Evolutionary conservation across 2,329 filamentous ascomycete genomes (phyloP).

Genomic region (Didymella glomerata): DNA sequence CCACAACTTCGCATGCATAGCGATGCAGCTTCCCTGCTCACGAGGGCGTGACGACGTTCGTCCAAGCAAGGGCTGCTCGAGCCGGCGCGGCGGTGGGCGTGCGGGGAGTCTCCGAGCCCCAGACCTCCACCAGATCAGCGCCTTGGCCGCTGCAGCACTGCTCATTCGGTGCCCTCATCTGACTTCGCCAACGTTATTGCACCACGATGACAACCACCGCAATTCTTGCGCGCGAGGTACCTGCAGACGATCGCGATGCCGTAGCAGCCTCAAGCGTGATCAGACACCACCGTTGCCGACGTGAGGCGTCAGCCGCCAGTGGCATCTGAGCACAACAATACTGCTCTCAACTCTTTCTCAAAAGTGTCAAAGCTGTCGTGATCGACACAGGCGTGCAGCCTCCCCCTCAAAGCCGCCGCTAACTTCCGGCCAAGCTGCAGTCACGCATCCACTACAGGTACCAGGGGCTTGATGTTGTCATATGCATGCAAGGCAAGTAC

Average conservation of each 20-base stretch:
- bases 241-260: background rate
- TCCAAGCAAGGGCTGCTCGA: conserved; percentile 7
- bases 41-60: conserved; percentile 18
- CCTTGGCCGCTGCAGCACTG: conserved; percentile 6
- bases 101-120: conserved; percentile 22
- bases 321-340: conserved; percentile 18
- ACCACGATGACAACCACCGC: conserved; percentile 19
- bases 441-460: conserved; percentile 33
- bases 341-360: conserved; percentile 5
- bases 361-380: conserved; percentile 23
- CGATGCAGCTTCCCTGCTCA: conserved; percentile 1
- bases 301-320: conserved; percentile 22
- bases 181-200: conserved; percentile 30
- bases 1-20: background rate
- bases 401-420: conserved; percentile 36
- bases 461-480: conserved; percentile 28
- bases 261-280: background rate
- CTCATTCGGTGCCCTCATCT: conserved; percentile 27
- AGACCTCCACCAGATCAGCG: conserved; percentile 10
- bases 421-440: conserved; percentile 30
- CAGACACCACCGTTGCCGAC: background rate
- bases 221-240: background rate
- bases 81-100: conserved; percentile 6
- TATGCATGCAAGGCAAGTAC: conserved; percentile 16
- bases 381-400: conserved; percentile 40